Conservation (phyloP, 106 monocot species). For the Triglochin maritima region DNA sequence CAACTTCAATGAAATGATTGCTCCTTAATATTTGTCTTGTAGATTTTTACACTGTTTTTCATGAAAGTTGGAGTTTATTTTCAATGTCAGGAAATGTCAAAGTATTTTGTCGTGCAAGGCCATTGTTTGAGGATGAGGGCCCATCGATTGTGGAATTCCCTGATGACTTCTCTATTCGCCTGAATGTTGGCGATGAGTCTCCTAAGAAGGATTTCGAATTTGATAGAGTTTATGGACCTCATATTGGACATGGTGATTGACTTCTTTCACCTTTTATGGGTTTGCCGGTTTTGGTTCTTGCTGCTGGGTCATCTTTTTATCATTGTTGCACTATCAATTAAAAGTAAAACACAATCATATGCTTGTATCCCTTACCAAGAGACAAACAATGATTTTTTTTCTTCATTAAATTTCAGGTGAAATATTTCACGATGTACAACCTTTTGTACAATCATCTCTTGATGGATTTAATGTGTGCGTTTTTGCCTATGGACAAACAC, state of each 20-base stretch:
- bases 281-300: background rate
- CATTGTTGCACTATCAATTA: background rate
- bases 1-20: background rate
- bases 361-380: background rate
- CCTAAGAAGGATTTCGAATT: conserved; percentile 93
- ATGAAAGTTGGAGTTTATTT: background rate
- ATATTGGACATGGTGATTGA: conserved; percentile 82
- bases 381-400: background rate
- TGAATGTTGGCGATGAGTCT: conserved; percentile 78
- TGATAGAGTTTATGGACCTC: conserved; percentile 96
- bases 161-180: conserved; percentile 74
- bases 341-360: background rate
- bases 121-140: conserved; percentile 91
- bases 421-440: conserved; percentile 75
- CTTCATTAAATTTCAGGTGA: conserved; percentile 44
- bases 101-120: conserved; percentile 83
- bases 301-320: background rate
- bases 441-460: conserved; percentile 86
- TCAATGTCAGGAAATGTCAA: conserved; percentile 73
- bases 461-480: conserved; percentile 90
- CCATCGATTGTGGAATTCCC: conserved; percentile 80
- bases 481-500: conserved; percentile 89
- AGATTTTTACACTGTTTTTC: background rate
- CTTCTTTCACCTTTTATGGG: background rate
- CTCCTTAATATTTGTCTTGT: background rate